Evolutionary conservation across 495 filamentous ascomycete species (phyloP), one percentile per base, ranked within the genome.

Genomic region (Podospora tetraspora): DNA sequence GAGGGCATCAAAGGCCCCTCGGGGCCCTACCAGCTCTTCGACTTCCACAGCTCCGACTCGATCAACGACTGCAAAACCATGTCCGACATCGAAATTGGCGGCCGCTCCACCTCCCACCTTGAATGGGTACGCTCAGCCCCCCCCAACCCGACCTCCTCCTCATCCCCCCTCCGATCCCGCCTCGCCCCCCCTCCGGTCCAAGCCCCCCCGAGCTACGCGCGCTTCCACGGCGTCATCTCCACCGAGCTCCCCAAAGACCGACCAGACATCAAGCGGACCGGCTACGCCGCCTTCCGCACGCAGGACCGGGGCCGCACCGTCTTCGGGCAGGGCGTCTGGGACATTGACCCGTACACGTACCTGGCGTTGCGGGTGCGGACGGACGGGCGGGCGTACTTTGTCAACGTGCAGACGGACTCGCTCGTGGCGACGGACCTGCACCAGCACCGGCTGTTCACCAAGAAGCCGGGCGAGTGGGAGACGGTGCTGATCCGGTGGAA

Each of bases 331-430:
- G 81, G 88, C 22, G 82, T 91, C 52, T 97, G 92, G 92, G 88
- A 99, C 75, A 89, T 97, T 63, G 93, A 97, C 68, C 89, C 89
- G 2, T 97, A 97, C 78, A 77, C 84, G 7, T 98, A 92, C 78
- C 87, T 98, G 9, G 96, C 92, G 0, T 77, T 99, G 74, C 89
- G 93, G n/a, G 83, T 98, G 70, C 94, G 92, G 77, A 92, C 90
- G 25, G 96, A 98, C 78, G 94, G 94, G 13, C 82, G 94, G 10
- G 90, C 91, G 70, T 99, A 98, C 79, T 92, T 95, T 62, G 89
- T 99, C 62, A 99, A 99, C 77, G 81, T 99, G 52, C 96, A 97
- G 82, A 97, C 93, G 11, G 95, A 99, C 69, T 90, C 90, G 1
- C 87, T 98, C 64, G 90, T 96, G 60, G 89, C 92, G 37, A 94